These are phyloP conservation scores for Penicillium sp. DNA, from an alignment of 2,329 filamentous ascomycete genomes.

Conservation along the genomic window DNA sequence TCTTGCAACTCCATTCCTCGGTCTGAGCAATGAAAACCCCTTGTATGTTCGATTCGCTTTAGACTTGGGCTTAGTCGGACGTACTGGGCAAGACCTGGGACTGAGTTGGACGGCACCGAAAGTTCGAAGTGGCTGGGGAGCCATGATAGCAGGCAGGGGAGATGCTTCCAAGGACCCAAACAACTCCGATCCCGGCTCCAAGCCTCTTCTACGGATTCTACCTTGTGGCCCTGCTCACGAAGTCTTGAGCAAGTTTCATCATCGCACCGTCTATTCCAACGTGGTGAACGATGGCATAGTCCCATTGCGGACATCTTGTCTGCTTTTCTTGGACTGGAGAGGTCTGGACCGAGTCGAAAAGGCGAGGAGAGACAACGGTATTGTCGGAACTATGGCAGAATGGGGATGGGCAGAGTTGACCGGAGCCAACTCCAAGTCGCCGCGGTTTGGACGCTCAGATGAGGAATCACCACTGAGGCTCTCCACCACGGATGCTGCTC, in stretches of 20 bases:
- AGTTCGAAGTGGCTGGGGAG: constrained; percentile 82
- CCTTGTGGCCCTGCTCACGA: constrained; percentile 89
- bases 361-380: constrained; percentile 83
- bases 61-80: constrained; percentile 93
- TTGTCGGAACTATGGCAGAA: constrained; percentile 88
- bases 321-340: constrained; percentile 97
- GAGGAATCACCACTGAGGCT: constrained; percentile 26
- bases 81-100: constrained; percentile 91
- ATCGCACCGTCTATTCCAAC: constrained; percentile 91
- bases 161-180: constrained; percentile 57
- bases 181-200: constrained; percentile 72
- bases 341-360: constrained; percentile 92
- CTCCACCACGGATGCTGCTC: constrained; percentile 7
- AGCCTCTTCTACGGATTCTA: constrained; percentile 83
- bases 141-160: constrained; percentile 78
- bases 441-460: constrained; percentile 38
- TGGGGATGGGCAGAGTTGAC: constrained; percentile 96
- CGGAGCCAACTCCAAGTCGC: constrained; percentile 62
- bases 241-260: constrained; percentile 83
- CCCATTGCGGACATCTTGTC: constrained; percentile 86
- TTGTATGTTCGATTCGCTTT: constrained; percentile 96
- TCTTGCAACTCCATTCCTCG: constrained; percentile 83
- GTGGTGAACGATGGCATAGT: constrained; percentile 98
- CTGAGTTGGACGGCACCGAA: constrained; percentile 90
- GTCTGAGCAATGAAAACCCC: constrained; percentile 95